Evolutionary conservation across 139 green algal genomes (phyloP).

Genomic region (Chlorella sp.): DNA sequence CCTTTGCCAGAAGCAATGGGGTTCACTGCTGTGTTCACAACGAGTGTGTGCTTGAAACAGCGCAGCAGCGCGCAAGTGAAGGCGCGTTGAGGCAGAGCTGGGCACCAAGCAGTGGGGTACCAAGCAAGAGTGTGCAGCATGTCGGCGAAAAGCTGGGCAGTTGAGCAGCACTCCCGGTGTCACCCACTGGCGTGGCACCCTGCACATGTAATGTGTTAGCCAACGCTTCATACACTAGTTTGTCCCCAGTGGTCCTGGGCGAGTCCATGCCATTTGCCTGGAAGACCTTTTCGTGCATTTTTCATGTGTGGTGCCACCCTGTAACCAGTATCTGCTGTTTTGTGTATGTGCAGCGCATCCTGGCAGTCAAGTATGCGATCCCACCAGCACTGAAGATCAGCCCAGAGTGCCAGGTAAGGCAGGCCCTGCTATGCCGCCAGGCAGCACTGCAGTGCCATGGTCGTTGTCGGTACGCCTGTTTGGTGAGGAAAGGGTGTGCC

Average conservation of each 20-base stretch:
- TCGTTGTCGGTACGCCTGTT: no score
- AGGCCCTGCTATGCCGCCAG: no score
- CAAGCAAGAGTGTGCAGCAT: not conserved
- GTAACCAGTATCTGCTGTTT: not conserved
- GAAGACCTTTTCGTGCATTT: not conserved
- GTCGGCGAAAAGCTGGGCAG: no score
- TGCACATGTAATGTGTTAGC: constrained; percentile 7
- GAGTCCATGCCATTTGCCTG: not conserved
- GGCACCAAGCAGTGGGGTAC: not conserved
- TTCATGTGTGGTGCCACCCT: not conserved
- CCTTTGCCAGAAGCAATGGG: no score
- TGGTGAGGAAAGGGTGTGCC: no score
- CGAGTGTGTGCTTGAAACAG: not conserved
- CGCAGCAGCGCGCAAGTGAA: not conserved
- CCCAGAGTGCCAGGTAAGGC: constrained; percentile 74
- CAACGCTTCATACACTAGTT: not conserved
- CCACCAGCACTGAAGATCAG: constrained; percentile 66
- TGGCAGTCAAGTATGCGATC: constrained; percentile 83
- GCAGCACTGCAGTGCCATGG: no score
- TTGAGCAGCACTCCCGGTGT: not conserved
- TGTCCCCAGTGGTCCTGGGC: no score
- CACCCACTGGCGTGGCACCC: not conserved
- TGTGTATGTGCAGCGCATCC: constrained; percentile 69
- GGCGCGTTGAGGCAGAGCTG: not conserved
- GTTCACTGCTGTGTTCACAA: not conserved